Base-by-base conservation (phyloP, 192 early-diverging fungal species). In the Podila horticola region DNA sequence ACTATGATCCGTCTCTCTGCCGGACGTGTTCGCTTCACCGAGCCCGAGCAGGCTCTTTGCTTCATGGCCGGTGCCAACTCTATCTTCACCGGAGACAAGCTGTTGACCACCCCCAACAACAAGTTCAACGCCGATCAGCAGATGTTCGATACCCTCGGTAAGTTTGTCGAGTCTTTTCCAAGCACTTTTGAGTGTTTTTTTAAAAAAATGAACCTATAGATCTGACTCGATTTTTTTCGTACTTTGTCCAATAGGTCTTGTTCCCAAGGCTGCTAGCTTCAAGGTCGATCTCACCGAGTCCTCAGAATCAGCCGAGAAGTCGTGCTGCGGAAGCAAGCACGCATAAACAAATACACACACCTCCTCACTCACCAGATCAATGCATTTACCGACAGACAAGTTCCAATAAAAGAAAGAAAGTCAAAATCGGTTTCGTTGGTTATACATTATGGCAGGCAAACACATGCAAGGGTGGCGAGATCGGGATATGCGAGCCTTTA, bases 61-160 rank as follows among this genome's bases (percentile, higher is more conserved):
- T 95, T 95, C 82, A 89, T 93, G 87, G 89, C 93, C 17, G 94
- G 94, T 65, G 94, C 94, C 72, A 95, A 95, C 86, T 91, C 90
- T 22, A 92, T 95, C 72, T 95, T 95, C 66, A 95, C 94, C 33
- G 94, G 94, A 72, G 93, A 95, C 75, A 92, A 90, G 75, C 84
- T 95, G 49, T 82, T 95, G 62, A 95, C 94, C 31, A 95, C 94
- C 0, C 90, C 90, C 64, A 94, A 94, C 86, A 94, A 94, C 82
- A 90, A 87, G 73, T 84, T 86, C 60, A 86, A 83, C 41, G 88
- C 90, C 15, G 93, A 94, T 70, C 83, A 90, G 86, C 83, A 84
- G 69, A 93, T 94, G 92, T 94, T 93, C 84, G 86, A 92, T 28
- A 84, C 84, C 28, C 83, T 93, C 24, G 84, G 79, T 85, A 75